phyloP scores from a whole-genome alignment of 2,329 filamentous ascomycete species.

The Stenocarpella maydis region DNA sequence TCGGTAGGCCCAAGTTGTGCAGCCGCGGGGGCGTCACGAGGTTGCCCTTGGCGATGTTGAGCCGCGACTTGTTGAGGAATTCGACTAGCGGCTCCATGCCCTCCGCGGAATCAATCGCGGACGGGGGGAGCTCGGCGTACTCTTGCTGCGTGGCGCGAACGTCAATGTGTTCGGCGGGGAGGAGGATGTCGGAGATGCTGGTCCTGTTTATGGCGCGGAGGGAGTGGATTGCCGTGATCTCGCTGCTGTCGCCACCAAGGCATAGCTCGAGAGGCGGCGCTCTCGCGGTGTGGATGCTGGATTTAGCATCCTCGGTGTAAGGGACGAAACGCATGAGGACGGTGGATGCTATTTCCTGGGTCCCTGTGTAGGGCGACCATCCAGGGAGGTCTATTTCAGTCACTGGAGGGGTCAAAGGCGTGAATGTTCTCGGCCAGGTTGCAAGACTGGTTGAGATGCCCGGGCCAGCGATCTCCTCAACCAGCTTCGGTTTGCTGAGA shows the following conservation, averaged over 20 bases:
- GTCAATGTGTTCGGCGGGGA: slow-evolving; percentile 58
- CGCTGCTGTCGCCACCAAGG: slow-evolving; percentile 42
- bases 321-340: slow-evolving; percentile 59
- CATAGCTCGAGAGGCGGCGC: slow-evolving; percentile 49
- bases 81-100: slow-evolving; percentile 47
- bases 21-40: slow-evolving; percentile 54
- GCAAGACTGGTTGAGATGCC: slow-evolving; percentile 37
- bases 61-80: slow-evolving; percentile 55
- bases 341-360: slow-evolving; percentile 42
- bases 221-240: slow-evolving; percentile 44
- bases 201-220: slow-evolving; percentile 50
- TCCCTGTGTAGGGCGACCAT: slow-evolving; percentile 40
- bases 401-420: slow-evolving; percentile 57
- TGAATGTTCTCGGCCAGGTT: slow-evolving; percentile 47
- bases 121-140: slow-evolving; percentile 43
- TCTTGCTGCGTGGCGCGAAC: slow-evolving; percentile 54
- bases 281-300: slow-evolving; percentile 26
- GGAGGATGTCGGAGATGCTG: slow-evolving; percentile 52
- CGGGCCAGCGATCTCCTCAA: slow-evolving; percentile 29
- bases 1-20: slow-evolving; percentile 39
- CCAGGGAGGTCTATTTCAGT: slow-evolving; percentile 51
- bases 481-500: slow-evolving; percentile 35
- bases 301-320: slow-evolving; percentile 36
- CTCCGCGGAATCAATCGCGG: slow-evolving; percentile 35
- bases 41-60: slow-evolving; percentile 58